Evolutionary conservation across 257 asterid genomes (phyloP).

Genomic region (Phtheirospermum japonicum): DNA sequence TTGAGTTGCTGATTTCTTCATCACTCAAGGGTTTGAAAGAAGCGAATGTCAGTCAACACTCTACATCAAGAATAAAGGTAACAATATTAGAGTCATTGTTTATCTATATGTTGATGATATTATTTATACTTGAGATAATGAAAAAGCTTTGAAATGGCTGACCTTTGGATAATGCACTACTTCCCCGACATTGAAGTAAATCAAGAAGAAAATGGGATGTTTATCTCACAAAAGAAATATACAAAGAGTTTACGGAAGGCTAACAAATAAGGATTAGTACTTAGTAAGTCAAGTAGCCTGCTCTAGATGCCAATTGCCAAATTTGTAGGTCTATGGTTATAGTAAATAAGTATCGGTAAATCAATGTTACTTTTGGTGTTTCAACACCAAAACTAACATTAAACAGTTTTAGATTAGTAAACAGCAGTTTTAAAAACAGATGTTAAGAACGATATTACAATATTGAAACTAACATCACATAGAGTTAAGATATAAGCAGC

Average conservation of each 20-base stretch:
- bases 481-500: too few relatives aligned
- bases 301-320: too few relatives aligned
- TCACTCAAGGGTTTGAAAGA: neutral
- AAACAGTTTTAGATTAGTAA: too few relatives aligned
- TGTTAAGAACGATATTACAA: too few relatives aligned
- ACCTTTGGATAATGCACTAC: neutral
- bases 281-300: too few relatives aligned
- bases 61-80: neutral
- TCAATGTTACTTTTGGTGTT: too few relatives aligned
- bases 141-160: neutral
- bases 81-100: neutral
- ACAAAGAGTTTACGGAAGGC: neutral
- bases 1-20: neutral
- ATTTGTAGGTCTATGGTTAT: too few relatives aligned
- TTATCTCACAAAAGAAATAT: neutral
- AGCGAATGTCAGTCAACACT: neutral
- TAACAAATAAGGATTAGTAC: too few relatives aligned
- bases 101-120: constrained; percentile 1
- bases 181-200: neutral
- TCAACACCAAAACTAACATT: too few relatives aligned
- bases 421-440: too few relatives aligned
- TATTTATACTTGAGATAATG: neutral
- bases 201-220: neutral
- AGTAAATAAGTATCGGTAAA: too few relatives aligned
- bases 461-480: too few relatives aligned